Conservation (phyloP, 176 grass and related monocot genomes). For the Alopecurus myosuroides region DNA sequence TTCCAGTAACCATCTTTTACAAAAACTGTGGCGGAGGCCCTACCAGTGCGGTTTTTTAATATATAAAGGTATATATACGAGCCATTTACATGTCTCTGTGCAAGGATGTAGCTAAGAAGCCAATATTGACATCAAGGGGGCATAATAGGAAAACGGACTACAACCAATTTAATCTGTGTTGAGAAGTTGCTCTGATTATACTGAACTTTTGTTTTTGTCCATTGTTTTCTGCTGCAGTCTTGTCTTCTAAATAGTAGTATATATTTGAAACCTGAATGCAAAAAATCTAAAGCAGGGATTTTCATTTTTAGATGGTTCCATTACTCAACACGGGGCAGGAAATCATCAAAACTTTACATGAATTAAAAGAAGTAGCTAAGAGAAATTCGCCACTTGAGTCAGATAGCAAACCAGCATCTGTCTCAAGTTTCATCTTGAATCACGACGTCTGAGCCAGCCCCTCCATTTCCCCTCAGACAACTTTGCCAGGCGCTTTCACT, state of each 20-base stretch:
- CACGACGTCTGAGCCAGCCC: not conserved
- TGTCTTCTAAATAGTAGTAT: conserved; percentile 9
- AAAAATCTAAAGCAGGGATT: not conserved
- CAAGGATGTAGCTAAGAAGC: not conserved
- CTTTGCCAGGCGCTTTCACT: not conserved
- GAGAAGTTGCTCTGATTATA: conserved; percentile 24
- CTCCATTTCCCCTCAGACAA: not conserved
- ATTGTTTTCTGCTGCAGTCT: conserved; percentile 19
- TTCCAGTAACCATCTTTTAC: not conserved
- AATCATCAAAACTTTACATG: not conserved
- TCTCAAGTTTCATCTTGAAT: not conserved
- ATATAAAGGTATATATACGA: not conserved
- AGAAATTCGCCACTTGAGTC: not conserved
- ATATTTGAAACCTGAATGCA: not conserved
- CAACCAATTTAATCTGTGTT: not conserved
- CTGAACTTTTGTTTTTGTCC: not conserved
- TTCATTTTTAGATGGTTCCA: not conserved
- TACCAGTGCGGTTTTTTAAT: not conserved
- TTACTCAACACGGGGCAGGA: not conserved
- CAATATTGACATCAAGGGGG: not conserved
- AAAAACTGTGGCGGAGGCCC: not conserved
- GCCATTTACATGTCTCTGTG: not conserved
- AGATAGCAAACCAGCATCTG: not conserved
- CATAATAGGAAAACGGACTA: not conserved
- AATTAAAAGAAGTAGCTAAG: not conserved